Evolutionary conservation across 345 rosid genomes (phyloP).

Genomic region (Melaleuca alternifolia): DNA sequence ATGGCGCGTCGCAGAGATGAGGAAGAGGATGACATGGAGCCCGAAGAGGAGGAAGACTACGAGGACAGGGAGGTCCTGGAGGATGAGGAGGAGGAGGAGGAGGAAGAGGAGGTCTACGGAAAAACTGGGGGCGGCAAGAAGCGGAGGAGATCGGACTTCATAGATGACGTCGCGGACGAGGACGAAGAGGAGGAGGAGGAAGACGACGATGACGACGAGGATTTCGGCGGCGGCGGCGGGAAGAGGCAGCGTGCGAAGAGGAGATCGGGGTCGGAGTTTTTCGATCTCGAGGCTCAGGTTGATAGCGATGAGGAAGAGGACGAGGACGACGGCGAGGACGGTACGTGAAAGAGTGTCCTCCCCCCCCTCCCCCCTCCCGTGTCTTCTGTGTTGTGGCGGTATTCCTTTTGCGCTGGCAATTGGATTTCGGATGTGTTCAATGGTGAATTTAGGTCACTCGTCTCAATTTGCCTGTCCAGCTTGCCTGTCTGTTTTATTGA

Average conservation of each 20-base stretch:
- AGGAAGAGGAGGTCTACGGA: slow-evolving; percentile 42
- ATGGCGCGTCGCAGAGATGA: slow-evolving; percentile 1
- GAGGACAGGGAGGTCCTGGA: slow-evolving; percentile 18
- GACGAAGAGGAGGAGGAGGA: slow-evolving; percentile 75
- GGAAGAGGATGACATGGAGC: not conserved
- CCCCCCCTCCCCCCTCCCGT: not conserved
- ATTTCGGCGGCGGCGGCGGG: slow-evolving; percentile 18
- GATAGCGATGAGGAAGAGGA: slow-evolving; percentile 90
- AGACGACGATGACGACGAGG: slow-evolving; percentile 56
- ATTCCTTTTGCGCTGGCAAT: not conserved
- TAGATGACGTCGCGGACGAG: slow-evolving; percentile 85
- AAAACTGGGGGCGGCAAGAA: slow-evolving; percentile 26
- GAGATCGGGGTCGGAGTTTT: slow-evolving; percentile 31
- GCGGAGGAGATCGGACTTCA: slow-evolving; percentile 67
- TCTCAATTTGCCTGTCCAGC: not conserved
- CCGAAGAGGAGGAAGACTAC: slow-evolving; percentile 6
- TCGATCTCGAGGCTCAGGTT: slow-evolving; percentile 63
- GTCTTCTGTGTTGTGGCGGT: not conserved
- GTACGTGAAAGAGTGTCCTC: slow-evolving; percentile 18
- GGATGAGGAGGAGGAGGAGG: slow-evolving; percentile 46
- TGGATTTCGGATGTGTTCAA: not conserved
- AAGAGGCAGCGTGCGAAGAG: slow-evolving; percentile 24
- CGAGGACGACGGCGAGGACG: slow-evolving; percentile 77
- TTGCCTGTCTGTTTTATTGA: not conserved
- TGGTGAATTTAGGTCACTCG: not conserved